A percentile compares a stretch with the other conserved stretches of the same genome.
Conservation (phyloP, 2,329 filamentous ascomycete species). For the Lojkania enalia region DNA sequence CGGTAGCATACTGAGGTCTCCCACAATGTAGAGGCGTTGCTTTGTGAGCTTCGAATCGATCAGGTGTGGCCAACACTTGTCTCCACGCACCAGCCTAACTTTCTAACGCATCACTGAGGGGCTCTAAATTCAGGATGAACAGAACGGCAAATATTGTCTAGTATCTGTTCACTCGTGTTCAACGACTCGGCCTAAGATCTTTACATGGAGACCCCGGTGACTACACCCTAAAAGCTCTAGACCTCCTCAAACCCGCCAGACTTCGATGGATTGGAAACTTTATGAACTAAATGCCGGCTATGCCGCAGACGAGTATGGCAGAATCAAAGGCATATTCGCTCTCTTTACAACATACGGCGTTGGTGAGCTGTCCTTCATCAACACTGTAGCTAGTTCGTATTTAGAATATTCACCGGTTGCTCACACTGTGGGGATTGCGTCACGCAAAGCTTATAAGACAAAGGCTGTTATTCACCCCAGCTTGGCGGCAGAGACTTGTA, state of each 20-base stretch:
- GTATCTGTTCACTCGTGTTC: conserved; percentile 47
- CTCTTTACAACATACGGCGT: conserved; percentile 54
- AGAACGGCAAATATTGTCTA: too few relatives aligned
- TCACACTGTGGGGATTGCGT: conserved; percentile 53
- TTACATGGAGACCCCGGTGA: conserved; percentile 53
- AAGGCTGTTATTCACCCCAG: conserved; percentile 47
- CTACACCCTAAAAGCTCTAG: conserved; percentile 55
- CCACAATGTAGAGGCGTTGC: too few relatives aligned
- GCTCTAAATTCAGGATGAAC: too few relatives aligned
- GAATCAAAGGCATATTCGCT: conserved; percentile 52
- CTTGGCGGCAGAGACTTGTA: conserved; percentile 69
- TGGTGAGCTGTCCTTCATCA: conserved; percentile 53
- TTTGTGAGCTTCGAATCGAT: too few relatives aligned
- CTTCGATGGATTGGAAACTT: conserved; percentile 64
- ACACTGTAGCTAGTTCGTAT: conserved; percentile 53
- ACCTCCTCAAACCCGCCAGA: conserved; percentile 59
- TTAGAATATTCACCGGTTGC: conserved; percentile 53
- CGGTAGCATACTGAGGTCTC: too few relatives aligned
- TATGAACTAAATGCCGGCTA: conserved; percentile 62
- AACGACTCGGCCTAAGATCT: conserved; percentile 49
- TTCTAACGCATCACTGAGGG: too few relatives aligned
- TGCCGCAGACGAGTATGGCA: conserved; percentile 52
- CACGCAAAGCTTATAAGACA: conserved; percentile 40
- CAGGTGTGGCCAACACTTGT: too few relatives aligned
- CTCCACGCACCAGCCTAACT: too few relatives aligned